Percentiles rank a stretch among this genome's conserved stretches.
Evolutionary conservation across 257 asterid genomes (phyloP).

Genomic region (Misopates orontium): DNA sequence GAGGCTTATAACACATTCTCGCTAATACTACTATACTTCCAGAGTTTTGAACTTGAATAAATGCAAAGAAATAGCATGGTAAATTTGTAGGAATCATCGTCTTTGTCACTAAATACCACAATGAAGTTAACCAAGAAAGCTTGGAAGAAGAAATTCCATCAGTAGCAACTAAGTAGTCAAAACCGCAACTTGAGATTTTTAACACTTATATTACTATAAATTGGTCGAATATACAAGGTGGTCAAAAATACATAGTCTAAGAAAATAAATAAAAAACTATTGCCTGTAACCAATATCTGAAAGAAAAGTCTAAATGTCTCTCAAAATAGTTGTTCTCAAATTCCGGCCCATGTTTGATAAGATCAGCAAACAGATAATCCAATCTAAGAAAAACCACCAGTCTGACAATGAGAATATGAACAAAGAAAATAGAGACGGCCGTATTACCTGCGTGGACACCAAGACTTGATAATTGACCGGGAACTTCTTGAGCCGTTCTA

Average conservation of each 20-base stretch:
- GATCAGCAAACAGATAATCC: not conserved
- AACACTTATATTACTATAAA: not conserved
- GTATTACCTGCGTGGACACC: constrained; percentile 77
- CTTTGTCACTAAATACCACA: no score
- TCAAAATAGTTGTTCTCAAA: not conserved
- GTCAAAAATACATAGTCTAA: no score
- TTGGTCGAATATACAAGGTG: not conserved
- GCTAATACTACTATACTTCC: no score
- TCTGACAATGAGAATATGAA: not conserved
- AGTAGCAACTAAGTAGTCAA: not conserved
- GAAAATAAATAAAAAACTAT: no score
- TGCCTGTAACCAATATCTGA: no score
- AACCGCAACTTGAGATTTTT: no score
- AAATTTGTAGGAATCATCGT: no score
- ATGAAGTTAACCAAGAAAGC: no score
- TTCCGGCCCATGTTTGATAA: not conserved
- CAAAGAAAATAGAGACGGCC: constrained; percentile 9
- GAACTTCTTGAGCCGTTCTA: constrained; percentile 67
- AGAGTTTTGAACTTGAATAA: no score
- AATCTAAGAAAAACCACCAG: not conserved
- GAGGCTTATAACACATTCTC: not conserved
- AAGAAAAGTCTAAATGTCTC: no score
- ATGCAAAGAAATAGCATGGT: no score
- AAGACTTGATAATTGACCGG: constrained; percentile 87
- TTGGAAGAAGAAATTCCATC: not conserved